These are phyloP conservation scores for Henckelia pumila DNA, from an alignment of 257 asterid genomes.

Conservation along the genomic window DNA sequence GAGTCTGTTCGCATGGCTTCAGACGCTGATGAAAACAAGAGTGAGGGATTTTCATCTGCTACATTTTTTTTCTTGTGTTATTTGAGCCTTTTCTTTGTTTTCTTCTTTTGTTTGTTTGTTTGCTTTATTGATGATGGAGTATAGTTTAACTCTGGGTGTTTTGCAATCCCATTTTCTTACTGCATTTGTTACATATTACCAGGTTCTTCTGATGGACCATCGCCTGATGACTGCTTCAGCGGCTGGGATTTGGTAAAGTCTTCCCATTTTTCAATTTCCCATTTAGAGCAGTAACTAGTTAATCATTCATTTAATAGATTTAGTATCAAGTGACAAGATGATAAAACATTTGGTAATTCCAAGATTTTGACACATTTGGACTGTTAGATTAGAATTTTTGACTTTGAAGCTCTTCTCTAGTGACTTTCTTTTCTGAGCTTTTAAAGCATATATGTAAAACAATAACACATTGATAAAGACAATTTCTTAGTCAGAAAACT, in stretches of 20 bases:
- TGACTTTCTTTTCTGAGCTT: not conserved
- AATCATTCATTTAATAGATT: not conserved
- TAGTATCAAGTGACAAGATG: not conserved
- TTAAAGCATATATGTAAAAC: not conserved
- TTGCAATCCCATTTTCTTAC: conserved; percentile 25
- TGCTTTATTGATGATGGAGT: conserved; percentile 15
- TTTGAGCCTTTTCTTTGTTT: conserved; percentile 11
- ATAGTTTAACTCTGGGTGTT: conserved; percentile 19
- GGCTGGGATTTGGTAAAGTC: conserved; percentile 43
- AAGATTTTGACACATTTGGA: conserved; percentile 10
- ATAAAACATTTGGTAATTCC: not conserved
- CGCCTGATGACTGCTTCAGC: conserved; percentile 33
- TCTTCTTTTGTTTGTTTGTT: not conserved
- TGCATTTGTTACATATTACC: conserved; percentile 29
- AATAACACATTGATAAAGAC: conserved; percentile 6
- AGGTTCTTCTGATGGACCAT: conserved; percentile 44
- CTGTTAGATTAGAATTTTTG: not conserved
- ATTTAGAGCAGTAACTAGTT: not conserved
- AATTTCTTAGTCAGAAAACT: not conserved
- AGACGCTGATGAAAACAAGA: conserved; percentile 40
- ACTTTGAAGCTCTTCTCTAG: not conserved
- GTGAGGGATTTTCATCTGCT: conserved; percentile 45
- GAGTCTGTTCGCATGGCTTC: conserved; percentile 36
- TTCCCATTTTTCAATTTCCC: conserved; percentile 15
- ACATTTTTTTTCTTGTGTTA: conserved; percentile 18